These are phyloP conservation scores for Leccinum subtestaceum DNA, from an alignment of 768 basidiomycete species.

Conservation along the genomic window DNA sequence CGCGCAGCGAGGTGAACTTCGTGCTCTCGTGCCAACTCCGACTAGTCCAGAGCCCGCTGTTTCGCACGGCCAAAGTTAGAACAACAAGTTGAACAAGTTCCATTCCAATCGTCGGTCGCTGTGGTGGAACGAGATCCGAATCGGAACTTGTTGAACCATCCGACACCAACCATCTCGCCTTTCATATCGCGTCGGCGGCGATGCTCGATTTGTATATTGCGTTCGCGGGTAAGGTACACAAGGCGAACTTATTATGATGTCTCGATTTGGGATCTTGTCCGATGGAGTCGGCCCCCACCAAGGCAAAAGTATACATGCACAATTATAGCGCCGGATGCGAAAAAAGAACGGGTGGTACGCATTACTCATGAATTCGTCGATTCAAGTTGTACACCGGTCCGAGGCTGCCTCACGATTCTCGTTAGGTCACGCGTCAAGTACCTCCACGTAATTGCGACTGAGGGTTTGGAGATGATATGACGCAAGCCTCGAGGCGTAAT, in stretches of 20 bases:
- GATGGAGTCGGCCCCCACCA: neutral
- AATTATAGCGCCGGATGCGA: neutral
- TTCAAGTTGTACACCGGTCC: neutral
- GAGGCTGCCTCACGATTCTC: neutral
- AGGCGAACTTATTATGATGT: neutral
- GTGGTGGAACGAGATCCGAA: neutral
- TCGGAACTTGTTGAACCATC: no score
- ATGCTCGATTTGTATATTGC: neutral
- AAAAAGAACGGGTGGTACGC: neutral
- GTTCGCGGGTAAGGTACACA: neutral
- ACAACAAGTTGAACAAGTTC: neutral
- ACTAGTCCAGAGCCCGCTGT: neutral
- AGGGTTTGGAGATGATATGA: neutral
- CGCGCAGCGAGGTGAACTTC: neutral
- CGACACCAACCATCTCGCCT: neutral
- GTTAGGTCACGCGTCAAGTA: neutral
- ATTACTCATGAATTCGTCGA: neutral
- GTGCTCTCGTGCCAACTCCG: neutral
- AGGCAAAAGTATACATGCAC: neutral
- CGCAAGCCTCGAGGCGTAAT: neutral
- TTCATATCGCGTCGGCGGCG: neutral
- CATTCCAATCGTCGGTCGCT: neutral
- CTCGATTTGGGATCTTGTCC: neutral
- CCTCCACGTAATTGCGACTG: neutral
- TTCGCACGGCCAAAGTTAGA: neutral